Base-by-base conservation (phyloP, 2,329 filamentous ascomycete genomes). In the Cercospora sp. region DNA sequence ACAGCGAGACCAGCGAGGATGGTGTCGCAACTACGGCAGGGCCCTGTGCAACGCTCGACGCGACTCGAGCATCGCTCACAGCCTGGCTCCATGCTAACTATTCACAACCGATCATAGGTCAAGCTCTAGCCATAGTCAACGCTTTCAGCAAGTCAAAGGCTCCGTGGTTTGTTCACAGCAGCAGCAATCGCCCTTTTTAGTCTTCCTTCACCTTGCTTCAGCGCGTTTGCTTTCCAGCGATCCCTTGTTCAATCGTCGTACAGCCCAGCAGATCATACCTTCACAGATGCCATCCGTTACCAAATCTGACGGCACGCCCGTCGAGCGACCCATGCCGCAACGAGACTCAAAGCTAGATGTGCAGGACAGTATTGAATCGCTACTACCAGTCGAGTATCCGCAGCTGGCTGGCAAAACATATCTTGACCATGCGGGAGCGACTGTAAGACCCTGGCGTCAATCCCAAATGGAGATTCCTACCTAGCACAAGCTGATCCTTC, bases 341-440 rank as follows among this genome's bases (percentile, higher is more conserved):
- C 66, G 68, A 24, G 69, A 70, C 53, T 69, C 66, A 1, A 68
- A 53, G 37, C 59, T 63, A 21, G 68, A 66, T 5, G 71, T 72
- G 37, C 78, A 80, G 62, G 77, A 78, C 26, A 78, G 81, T 63
- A 78, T 85, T 66, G 83, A 84, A 62, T 70, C 76, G 12, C 81
- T 85, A 55, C 79, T 83, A 66, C 76, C 79, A 37, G 73, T 76
- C 26, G 82, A 85, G 71, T 85, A 85, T 75, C 83, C 83, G n/a
- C 75, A 76, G 70, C 71, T 74, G 16, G 58, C 64, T 24, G 70
- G 71, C 32, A 75, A 72, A 37, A 74, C 73, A 61, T 97, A 97
- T 79, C 89, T 97, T 66, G 94, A 97, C 74, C 94, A 97, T 89
- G 93, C 93, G 0, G 94, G 93, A 26, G 91, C 92, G 26, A 94